phyloP scores from a whole-genome alignment of 2,329 filamentous ascomycete species.

The Botrytis medusae region DNA sequence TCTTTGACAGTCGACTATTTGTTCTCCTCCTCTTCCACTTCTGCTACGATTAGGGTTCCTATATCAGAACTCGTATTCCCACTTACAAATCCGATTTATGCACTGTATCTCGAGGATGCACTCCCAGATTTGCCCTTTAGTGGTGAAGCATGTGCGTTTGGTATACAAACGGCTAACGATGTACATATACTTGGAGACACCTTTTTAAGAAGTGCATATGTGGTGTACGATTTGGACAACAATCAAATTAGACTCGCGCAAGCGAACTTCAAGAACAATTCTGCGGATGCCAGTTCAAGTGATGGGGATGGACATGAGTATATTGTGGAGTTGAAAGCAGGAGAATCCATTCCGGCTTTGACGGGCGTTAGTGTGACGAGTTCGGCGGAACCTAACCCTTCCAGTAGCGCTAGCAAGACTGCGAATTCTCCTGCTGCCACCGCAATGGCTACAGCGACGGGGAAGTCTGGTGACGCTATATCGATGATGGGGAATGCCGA shows the following conservation, averaged over 20 bases:
- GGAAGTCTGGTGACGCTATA: background rate
- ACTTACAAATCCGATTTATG: constrained; percentile 24
- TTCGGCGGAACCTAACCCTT: background rate
- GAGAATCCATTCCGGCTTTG: constrained; percentile 28
- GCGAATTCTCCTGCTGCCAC: background rate
- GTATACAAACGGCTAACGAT: constrained; percentile 43
- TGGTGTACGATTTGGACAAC: constrained; percentile 54
- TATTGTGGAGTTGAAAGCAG: constrained; percentile 30
- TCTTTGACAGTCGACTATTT: constrained; percentile 47
- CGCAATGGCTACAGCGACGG: background rate
- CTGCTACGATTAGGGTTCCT: constrained; percentile 45
- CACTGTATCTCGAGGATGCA: background rate
- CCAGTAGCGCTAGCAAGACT: background rate
- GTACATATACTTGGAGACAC: constrained; percentile 48
- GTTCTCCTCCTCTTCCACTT: constrained; percentile 46
- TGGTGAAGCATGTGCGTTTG: constrained; percentile 50
- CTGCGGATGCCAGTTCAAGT: background rate
- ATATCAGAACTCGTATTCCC: constrained; percentile 47
- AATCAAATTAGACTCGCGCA: constrained; percentile 51
- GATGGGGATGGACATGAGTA: background rate
- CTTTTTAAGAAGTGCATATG: constrained; percentile 54
- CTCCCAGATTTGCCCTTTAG: constrained; percentile 34
- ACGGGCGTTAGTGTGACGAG: constrained; percentile 13
- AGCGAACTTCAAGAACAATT: constrained; percentile 45
- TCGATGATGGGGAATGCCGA: background rate